Percentiles rank a stretch among this genome's conserved stretches.
Conservation (phyloP, 2,329 filamentous ascomycete genomes). For the Mycosphaerella sp. region DNA sequence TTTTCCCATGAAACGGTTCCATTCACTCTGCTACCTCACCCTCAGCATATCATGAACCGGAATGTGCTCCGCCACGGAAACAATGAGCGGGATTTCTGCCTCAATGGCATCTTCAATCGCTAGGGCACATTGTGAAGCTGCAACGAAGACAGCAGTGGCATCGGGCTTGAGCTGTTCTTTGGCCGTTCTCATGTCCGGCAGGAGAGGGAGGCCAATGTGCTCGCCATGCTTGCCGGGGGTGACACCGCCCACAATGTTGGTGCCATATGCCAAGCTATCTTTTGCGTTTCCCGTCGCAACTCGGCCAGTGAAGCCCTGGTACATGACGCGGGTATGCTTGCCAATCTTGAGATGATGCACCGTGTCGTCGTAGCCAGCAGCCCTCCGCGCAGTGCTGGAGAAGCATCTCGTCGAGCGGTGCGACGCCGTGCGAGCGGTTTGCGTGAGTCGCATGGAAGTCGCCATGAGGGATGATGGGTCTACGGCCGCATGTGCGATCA, state of each 20-base stretch:
- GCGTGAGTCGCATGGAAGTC: constrained; percentile 16
- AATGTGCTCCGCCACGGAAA: constrained; percentile 74
- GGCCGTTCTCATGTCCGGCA: constrained; percentile 62
- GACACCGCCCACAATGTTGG: constrained; percentile 72
- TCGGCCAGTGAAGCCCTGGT: constrained; percentile 64
- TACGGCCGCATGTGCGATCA: too few species aligned
- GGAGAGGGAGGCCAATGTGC: constrained; percentile 65
- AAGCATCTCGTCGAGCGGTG: constrained; percentile 21
- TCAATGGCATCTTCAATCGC: constrained; percentile 77
- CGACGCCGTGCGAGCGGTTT: constrained; percentile 11
- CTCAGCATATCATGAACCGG: constrained; percentile 71
- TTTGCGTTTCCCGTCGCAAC: constrained; percentile 68
- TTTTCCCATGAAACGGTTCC: not conserved
- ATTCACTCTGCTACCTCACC: constrained; percentile 38
- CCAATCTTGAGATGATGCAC: constrained; percentile 61
- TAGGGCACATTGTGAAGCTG: constrained; percentile 62
- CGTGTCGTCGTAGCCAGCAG: constrained; percentile 53
- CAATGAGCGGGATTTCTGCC: constrained; percentile 69
- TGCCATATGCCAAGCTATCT: constrained; percentile 71
- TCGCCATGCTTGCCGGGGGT: constrained; percentile 63
- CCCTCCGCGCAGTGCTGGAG: constrained; percentile 26
- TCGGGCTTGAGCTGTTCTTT: constrained; percentile 65
- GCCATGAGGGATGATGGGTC: constrained; percentile 22
- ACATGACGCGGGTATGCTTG: constrained; percentile 59
- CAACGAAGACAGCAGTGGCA: constrained; percentile 73